phyloP scores from a whole-genome alignment of 495 filamentous ascomycete genomes.

The Neurospora sp. region DNA sequence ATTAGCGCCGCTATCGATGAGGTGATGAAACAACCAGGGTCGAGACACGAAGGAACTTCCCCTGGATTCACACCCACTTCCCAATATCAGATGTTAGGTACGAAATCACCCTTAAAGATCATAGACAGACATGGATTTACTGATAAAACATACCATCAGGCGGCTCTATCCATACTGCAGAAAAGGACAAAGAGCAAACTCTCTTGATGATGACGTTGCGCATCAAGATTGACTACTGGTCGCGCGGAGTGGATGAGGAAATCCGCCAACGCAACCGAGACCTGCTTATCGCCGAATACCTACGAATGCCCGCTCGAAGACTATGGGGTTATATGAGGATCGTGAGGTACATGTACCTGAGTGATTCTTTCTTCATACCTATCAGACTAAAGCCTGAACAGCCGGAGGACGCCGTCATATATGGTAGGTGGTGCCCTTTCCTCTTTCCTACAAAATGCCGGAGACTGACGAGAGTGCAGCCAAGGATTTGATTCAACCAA shows the following conservation, averaged over 20 bases:
- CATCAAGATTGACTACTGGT: constrained; percentile 17
- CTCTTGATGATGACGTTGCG: constrained; percentile 8
- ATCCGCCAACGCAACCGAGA: constrained; percentile 15
- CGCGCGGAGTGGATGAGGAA: constrained; percentile 11
- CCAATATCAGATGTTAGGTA: neutral
- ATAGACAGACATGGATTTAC: neutral
- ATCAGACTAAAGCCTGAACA: neutral
- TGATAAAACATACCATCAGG: neutral
- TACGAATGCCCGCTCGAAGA: neutral
- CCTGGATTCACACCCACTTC: neutral
- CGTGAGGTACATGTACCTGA: neutral
- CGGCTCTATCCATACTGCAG: neutral
- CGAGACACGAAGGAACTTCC: neutral
- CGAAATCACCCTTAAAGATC: neutral
- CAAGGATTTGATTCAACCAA: neutral
- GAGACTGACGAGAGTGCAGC: neutral
- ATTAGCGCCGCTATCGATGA: neutral
- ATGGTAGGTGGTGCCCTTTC: neutral
- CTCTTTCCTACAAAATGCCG: neutral
- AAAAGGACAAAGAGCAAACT: constrained; percentile 6
- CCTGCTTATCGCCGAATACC: constrained; percentile 15
- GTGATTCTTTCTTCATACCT: neutral
- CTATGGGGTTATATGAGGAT: neutral
- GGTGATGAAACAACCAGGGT: neutral
- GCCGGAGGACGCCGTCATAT: neutral